Evolutionary conservation across 805 yeast species (phyloP), one percentile per base, ranked within the genome.

Genomic region (Tetrapisispora pingtungensis): DNA sequence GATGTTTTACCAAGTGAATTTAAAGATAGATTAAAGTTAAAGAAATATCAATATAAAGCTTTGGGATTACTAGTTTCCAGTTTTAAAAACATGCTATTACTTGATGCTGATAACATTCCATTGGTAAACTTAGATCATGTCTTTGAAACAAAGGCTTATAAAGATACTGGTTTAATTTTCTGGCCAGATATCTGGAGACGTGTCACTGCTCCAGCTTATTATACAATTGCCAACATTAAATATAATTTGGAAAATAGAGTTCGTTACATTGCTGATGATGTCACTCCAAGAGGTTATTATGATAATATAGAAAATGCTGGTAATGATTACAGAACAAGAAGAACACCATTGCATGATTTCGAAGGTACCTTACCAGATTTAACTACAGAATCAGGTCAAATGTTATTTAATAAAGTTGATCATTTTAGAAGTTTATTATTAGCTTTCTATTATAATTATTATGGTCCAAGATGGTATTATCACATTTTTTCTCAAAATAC

Each of bases 111-210:
- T 63, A 78, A 83, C 50, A 65, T 74, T 15, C 73, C 80, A 0
- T 69, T 74, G 12, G 69, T 68, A 42, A 57, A 68, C 14, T 73
- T 80, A 1, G 78, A 74, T 48, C 43, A 58, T 2, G 64, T 80
- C 35, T 65, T 77, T 39, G 52, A 58, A 2, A 47, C 60, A 20
- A 70, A 70, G 19, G 72, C 82, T 3, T 80, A 69, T 57, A 46
- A 52, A 26, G 57, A 64, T 13, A 61, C 65, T 33, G 83, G 84
- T 3, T 60, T 81, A 59, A 70, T 81, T 28, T 69, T 79, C 2
- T 81, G 88, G 88, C 89, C 88, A 1, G 88, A 81, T 62, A 78
- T 78, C 48, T 81, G 89, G 88, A 69, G 76, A 53, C 69, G 89
- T 47, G 75, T 83, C 4, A 76, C 84, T 0, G 70, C 82, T 1